These are phyloP conservation scores for Stemphylium lycopersici DNA, from an alignment of 2,329 filamentous ascomycete genomes.

Conservation along the genomic window DNA sequence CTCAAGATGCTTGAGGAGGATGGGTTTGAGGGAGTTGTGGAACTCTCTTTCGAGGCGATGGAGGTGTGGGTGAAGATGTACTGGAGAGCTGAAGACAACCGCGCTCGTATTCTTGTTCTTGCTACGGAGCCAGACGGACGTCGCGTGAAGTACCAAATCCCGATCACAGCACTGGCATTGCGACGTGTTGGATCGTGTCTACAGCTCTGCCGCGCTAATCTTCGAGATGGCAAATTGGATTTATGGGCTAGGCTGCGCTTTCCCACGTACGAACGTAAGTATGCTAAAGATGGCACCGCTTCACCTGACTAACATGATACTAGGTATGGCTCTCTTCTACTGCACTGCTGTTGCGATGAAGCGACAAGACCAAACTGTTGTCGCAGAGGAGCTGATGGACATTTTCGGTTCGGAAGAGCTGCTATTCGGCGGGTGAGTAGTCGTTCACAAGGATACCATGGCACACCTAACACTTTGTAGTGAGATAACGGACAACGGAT, in stretches of 20 bases:
- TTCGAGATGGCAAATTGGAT: constrained; percentile 50
- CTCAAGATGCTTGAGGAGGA: constrained; percentile 46
- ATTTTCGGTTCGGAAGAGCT: constrained; percentile 56
- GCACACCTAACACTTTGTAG: constrained; percentile 42
- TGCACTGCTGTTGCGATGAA: constrained; percentile 64
- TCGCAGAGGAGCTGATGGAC: constrained; percentile 53
- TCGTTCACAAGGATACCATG: not conserved
- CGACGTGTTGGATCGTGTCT: constrained; percentile 51
- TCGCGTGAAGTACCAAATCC: constrained; percentile 56
- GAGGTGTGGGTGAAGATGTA: constrained; percentile 59
- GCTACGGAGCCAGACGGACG: constrained; percentile 49
- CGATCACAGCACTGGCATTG: constrained; percentile 56
- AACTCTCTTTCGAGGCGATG: constrained; percentile 55
- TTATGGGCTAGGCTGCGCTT: constrained; percentile 64
- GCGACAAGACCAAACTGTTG: constrained; percentile 57
- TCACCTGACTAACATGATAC: constrained; percentile 8
- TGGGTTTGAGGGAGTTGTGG: constrained; percentile 50
- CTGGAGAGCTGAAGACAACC: constrained; percentile 57
- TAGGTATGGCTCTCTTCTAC: constrained; percentile 64
- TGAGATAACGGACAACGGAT: constrained; percentile 59
- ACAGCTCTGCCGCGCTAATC: constrained; percentile 49
- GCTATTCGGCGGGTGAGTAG: constrained; percentile 57
- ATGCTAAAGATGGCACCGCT: not conserved
- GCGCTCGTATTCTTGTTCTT: constrained; percentile 61
- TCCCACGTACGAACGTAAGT: constrained; percentile 59